Evolutionary conservation across 2,329 filamentous ascomycete species (phyloP), one percentile per base, ranked within the genome.

Genomic region (Sclerotinia minor): DNA sequence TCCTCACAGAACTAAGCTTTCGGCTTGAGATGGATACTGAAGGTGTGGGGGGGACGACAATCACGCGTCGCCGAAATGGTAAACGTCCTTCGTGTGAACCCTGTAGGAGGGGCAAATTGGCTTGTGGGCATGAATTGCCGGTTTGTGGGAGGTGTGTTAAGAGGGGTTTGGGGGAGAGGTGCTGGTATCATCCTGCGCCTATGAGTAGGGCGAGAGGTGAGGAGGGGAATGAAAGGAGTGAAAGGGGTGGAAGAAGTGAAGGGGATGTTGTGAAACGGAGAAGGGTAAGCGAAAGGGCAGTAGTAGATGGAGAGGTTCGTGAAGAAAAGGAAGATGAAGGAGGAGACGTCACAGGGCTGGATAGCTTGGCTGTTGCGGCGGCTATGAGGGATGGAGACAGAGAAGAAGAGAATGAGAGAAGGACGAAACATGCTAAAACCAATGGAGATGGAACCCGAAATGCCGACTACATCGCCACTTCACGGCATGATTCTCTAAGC

Each of bases 1-100:
- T 41, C 15, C 38, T 41, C 13, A 41, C 38, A 5, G 13, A 41
- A 15, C 38, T 41, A 41, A 41, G 38, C 13, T 41, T 15, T 41
- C 5, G 17, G 38, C 38, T 41, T 41, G 38, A 17, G 38, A 41
- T 41, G 38, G 15, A 41, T 41, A 41, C 13, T 41, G 38, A 41
- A 41, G 38, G 13, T 15, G 5, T 41, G 38, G 13, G 17, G 38
- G 15, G 38, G 38, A 41, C 35, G 8, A 5, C 54, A 24, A 32
- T 32, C 35, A 57, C 13, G 8, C 54, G 35, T 19, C 73, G 75
- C 55, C 70, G 75, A 17, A 77, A 77, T 66, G 75, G 75, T 49
- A 75, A 75, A 59, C 71, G 71, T 57, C 73, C 75, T 68, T 72
- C 74, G 13, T 77, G 75, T 67, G 75, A 77, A 63, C 75, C 74